Conservation (phyloP, 352 stramenopile genomes). For the Phytophthora pistaciae region DNA sequence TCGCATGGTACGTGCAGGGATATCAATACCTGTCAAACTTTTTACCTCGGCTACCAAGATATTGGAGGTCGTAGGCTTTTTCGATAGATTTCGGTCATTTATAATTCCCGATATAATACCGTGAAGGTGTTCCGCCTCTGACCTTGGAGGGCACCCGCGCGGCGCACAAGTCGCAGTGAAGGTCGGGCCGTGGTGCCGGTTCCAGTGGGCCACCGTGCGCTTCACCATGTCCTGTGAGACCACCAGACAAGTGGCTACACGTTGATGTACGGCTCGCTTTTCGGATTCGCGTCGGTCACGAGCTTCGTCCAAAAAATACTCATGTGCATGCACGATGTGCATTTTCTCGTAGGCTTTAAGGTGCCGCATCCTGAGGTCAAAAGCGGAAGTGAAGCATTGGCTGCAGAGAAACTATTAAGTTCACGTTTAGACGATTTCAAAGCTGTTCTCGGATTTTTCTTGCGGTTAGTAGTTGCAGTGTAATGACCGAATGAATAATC, state of each 20-base stretch:
- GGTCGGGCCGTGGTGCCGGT: neutral
- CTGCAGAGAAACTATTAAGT: no score
- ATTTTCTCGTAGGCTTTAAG: no score
- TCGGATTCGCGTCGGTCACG: neutral
- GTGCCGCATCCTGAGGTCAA: no score
- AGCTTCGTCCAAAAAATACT: no score
- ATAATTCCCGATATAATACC: neutral
- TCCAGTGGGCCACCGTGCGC: neutral
- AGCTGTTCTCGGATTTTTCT: no score
- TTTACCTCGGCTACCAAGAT: neutral
- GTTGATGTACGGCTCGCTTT: neutral
- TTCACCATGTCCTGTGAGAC: neutral
- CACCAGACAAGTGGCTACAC: neutral
- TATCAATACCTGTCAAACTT: neutral
- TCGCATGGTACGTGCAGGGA: neutral
- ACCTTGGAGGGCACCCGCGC: neutral
- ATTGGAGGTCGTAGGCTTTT: neutral
- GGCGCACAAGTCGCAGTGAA: neutral
- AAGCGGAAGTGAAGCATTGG: no score
- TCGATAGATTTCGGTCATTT: neutral
- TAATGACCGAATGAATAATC: no score
- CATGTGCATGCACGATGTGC: no score
- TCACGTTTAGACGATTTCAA: no score
- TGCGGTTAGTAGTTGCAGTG: no score
- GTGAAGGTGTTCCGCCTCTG: neutral